Evolutionary conservation across 176 grass and related monocot species (phyloP), one percentile per base, ranked within the genome.

Genomic region (Pontederia crassipes): DNA sequence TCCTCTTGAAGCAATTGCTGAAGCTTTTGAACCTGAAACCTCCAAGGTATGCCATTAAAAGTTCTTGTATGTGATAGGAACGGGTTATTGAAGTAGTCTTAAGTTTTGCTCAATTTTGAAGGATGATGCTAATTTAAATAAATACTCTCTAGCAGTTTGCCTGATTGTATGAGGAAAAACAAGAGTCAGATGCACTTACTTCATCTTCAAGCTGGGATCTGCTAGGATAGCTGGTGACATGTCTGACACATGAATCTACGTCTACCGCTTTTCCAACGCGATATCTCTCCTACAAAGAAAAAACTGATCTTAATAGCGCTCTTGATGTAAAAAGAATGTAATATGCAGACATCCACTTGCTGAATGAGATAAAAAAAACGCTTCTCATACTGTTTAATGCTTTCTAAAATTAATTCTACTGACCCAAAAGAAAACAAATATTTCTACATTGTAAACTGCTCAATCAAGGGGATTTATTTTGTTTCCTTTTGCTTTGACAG

Each of bases 131-230:
- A 16, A 64, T 18, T 12, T 24, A 27, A 0, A 28, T 28, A 12
- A 20, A 29, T 32, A 12, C 13, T 27, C 24, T 59, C 18, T 28
- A 27, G 28, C 6, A 17, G 6, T 8, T 45, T 45, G 10, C 5
- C 3, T 26, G 0, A 8, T 65, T 27, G 11, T 49, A 17, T 4
- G 4, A 45, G 8, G 16, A 45, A 54, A 62, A 8, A 59, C 10
- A 35, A 49, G 0, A 51, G 8, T 32, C 11, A 58, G 3, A 52
- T 4, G n/a, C 8, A 69, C 80, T 84, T 72, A 95, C 89, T 49
- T 89, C 90, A 59, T 84, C 77, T 68, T 95, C 80, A 26, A 95
- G 90, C 74, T 80, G 92, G 59, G 72, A 35, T 58, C 82, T 75
- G 65, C 71, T 74, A 8, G 82, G 68, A 45, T 60, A 49, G 10